Percentiles rank a stretch among this genome's conserved stretches.
These are phyloP conservation scores for Diaporthe longicolla DNA, from an alignment of 2,329 filamentous ascomycete species.

Conservation along the genomic window DNA sequence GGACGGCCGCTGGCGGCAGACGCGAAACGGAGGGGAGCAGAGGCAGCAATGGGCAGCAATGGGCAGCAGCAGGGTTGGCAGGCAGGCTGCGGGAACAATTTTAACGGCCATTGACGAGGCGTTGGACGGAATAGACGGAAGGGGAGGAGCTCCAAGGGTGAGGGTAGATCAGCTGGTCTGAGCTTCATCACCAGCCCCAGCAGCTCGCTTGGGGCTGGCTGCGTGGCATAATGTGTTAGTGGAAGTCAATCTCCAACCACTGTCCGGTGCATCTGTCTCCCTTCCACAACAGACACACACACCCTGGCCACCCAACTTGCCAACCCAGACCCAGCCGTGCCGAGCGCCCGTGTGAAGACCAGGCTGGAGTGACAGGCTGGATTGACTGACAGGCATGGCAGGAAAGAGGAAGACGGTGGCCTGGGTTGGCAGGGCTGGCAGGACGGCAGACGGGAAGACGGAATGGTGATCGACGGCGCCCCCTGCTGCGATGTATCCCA, in stretches of 20 bases:
- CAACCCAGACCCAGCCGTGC: slow-evolving; percentile 4
- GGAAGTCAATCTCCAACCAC: slow-evolving; percentile 29
- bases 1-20: neutral
- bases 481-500: slow-evolving; percentile 38
- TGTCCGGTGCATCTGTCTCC: neutral
- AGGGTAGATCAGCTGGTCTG: slow-evolving; percentile 11
- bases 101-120: slow-evolving; percentile 10
- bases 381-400: neutral
- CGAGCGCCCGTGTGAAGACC: neutral
- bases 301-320: too few relatives aligned
- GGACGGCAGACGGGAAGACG: neutral
- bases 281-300: too few relatives aligned
- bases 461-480: slow-evolving; percentile 27
- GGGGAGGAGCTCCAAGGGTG: too few relatives aligned
- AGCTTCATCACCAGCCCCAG: slow-evolving; percentile 20
- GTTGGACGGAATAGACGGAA: neutral
- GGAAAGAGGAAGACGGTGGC: too few relatives aligned
- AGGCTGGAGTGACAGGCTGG: neutral
- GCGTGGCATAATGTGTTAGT: slow-evolving; percentile 37
- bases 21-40: neutral
- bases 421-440: neutral
- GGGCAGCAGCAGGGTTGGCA: neutral
- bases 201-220: slow-evolving; percentile 35
- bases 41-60: too few relatives aligned
- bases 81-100: slow-evolving; percentile 29